phyloP scores from a whole-genome alignment of 1,284 basidiomycete genomes.

The Leccinum subrobustum region DNA sequence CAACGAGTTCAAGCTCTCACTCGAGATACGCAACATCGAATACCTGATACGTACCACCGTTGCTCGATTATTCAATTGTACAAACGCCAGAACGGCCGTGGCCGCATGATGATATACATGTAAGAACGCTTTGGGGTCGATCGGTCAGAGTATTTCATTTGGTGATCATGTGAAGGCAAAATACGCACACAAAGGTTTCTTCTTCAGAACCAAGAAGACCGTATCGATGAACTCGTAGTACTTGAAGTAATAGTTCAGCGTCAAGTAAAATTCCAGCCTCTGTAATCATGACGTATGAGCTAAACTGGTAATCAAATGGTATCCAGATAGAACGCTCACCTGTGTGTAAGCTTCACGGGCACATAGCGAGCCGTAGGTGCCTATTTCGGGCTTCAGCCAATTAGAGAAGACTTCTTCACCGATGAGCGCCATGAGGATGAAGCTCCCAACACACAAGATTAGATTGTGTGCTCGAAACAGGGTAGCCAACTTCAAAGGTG shows the following conservation, averaged over 20 bases:
- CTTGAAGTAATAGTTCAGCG: slow-evolving; percentile 96
- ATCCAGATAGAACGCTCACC: slow-evolving; percentile 44
- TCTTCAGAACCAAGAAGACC: slow-evolving; percentile 94
- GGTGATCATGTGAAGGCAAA: background rate
- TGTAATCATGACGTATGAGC: slow-evolving; percentile 27
- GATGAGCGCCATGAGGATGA: slow-evolving; percentile 79
- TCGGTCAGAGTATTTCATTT: background rate
- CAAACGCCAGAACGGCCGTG: slow-evolving; percentile 89
- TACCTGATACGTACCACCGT: slow-evolving; percentile 60
- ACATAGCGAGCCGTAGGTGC: slow-evolving; percentile 80
- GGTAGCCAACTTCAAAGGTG: slow-evolving; percentile 73
- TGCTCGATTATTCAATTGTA: slow-evolving; percentile 87
- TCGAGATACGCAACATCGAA: background rate
- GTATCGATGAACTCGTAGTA: slow-evolving; percentile 92
- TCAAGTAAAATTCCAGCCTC: slow-evolving; percentile 88
- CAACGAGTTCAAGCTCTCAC: slow-evolving; percentile 7
- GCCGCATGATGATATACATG: slow-evolving; percentile 98
- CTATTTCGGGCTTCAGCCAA: slow-evolving; percentile 67
- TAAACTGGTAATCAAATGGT: slow-evolving; percentile 11
- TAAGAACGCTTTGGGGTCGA: slow-evolving; percentile 67
- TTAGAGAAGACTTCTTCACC: slow-evolving; percentile 84
- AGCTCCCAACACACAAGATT: slow-evolving; percentile 78
- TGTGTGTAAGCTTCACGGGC: slow-evolving; percentile 74
- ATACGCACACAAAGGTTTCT: slow-evolving; percentile 84
- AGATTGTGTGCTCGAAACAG: slow-evolving; percentile 93